Percentiles rank a stretch among this genome's conserved stretches.
phyloP scores from a whole-genome alignment of 768 basidiomycete species.

The Termitomyces sp. region DNA sequence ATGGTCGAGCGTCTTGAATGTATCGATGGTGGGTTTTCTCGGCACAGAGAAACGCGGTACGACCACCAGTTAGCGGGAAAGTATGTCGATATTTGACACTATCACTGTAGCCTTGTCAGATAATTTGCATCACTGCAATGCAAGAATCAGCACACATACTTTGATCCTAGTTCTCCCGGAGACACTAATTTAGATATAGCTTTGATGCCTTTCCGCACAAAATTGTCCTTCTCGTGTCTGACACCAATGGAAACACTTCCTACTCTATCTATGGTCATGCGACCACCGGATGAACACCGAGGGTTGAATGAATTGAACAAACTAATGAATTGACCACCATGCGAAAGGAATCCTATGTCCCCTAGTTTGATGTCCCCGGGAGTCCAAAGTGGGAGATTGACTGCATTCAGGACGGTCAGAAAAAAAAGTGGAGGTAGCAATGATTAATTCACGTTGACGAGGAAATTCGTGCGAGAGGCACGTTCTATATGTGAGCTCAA shows the following conservation, averaged over 20 bases:
- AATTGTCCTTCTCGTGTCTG: slow-evolving; percentile 5
- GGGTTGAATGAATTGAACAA: slow-evolving; percentile 8
- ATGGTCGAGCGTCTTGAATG: slow-evolving; percentile 4
- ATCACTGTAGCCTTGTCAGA: background rate
- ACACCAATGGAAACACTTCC: background rate
- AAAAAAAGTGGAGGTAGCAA: background rate
- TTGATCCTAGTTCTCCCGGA: background rate
- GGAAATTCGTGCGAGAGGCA: slow-evolving; percentile 12
- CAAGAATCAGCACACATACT: background rate
- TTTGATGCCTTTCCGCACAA: slow-evolving; percentile 5
- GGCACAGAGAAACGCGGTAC: slow-evolving; percentile 10
- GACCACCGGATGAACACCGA: background rate
- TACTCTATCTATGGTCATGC: background rate
- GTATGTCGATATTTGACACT: slow-evolving; percentile 2
- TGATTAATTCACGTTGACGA: slow-evolving; percentile 3
- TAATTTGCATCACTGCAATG: background rate
- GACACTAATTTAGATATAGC: slow-evolving; percentile 10
- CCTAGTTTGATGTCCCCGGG: slow-evolving; percentile 4
- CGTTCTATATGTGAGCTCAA: slow-evolving; percentile 6
- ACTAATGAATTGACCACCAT: slow-evolving; percentile 3
- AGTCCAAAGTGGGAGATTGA: slow-evolving; percentile 12
- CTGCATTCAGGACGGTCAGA: background rate
- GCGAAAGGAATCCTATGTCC: slow-evolving; percentile 8
- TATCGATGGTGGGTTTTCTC: slow-evolving; percentile 8
- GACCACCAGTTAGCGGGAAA: slow-evolving; percentile 5